A percentile compares a stretch with the other conserved stretches of the same genome.
phyloP scores from a whole-genome alignment of 371 early-diverging fungal genomes.

The Capniomyces stellatus region DNA sequence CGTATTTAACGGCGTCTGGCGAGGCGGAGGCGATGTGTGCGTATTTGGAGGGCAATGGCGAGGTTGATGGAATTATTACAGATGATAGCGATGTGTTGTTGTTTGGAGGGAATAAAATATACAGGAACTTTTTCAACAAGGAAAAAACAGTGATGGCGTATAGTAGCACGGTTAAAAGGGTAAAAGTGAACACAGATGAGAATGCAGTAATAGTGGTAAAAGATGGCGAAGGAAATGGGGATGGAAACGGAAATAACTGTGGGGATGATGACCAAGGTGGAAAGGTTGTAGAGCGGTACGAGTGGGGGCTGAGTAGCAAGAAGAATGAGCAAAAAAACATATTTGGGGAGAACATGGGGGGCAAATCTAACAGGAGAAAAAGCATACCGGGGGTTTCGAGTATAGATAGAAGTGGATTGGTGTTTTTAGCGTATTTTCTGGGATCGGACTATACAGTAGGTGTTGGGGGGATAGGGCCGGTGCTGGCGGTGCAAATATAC shows the following conservation, averaged over 20 bases:
- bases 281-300: too few species aligned
- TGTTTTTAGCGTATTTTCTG: constrained; percentile 74
- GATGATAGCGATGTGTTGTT: constrained; percentile 98
- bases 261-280: too few species aligned
- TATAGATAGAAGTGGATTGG: constrained; percentile 50
- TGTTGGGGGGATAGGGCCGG: constrained; percentile 81
- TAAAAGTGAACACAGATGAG: too few species aligned
- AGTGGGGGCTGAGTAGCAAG: too few species aligned
- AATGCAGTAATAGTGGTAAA: too few species aligned
- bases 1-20: constrained; percentile 84
- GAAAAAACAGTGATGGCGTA: constrained; percentile 77
- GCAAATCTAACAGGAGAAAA: too few species aligned
- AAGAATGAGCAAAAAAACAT: too few species aligned
- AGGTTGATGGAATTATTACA: constrained; percentile 95
- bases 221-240: neutral
- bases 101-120: constrained; percentile 75
- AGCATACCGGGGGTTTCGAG: constrained; percentile 47
- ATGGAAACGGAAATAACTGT: neutral
- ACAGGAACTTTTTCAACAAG: constrained; percentile 90
- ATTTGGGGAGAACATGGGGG: too few species aligned
- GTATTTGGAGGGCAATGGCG: constrained; percentile 33
- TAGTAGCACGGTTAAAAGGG: constrained; percentile 5
- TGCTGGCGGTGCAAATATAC: constrained; percentile 65
- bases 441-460: constrained; percentile 99
- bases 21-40: constrained; percentile 99